These are phyloP conservation scores for Chlorophyllum brunneum DNA, from an alignment of 768 basidiomycete genomes.

Conservation along the genomic window DNA sequence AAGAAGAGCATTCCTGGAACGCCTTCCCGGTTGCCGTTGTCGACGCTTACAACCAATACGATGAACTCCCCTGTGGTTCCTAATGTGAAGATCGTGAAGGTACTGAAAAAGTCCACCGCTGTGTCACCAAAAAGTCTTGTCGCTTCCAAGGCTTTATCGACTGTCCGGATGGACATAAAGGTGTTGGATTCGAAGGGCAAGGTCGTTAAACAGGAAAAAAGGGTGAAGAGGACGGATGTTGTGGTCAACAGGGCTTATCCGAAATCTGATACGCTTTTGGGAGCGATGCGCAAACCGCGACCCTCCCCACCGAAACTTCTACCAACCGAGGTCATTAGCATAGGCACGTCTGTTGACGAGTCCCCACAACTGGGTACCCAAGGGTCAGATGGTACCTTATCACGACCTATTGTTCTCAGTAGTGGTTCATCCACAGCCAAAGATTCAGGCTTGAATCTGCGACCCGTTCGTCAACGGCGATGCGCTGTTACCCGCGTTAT, in stretches of 20 bases:
- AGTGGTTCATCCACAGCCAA: slow-evolving; percentile 4
- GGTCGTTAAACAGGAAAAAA: slow-evolving; percentile 55
- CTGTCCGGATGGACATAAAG: slow-evolving; percentile 64
- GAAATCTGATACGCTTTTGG: neutral
- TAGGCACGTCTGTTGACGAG: slow-evolving; percentile 7
- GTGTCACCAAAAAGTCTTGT: slow-evolving; percentile 22
- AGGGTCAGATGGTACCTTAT: neutral
- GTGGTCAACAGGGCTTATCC: slow-evolving; percentile 25
- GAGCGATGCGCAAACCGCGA: neutral
- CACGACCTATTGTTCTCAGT: neutral
- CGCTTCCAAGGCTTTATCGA: slow-evolving; percentile 26
- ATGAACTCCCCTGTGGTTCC: slow-evolving; percentile 31
- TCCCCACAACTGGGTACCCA: neutral
- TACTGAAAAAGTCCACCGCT: slow-evolving; percentile 32
- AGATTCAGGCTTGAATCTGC: slow-evolving; percentile 22
- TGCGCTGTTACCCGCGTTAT: slow-evolving; percentile 25
- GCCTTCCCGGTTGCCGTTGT: slow-evolving; percentile 1
- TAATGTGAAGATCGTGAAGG: slow-evolving; percentile 35
- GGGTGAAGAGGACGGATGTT: slow-evolving; percentile 47
- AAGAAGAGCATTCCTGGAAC: neutral
- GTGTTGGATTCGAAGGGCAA: slow-evolving; percentile 59
- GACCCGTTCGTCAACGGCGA: slow-evolving; percentile 23
- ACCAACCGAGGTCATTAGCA: neutral
- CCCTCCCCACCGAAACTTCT: neutral
- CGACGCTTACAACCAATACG: slow-evolving; percentile 3